Evolutionary conservation across 192 early-diverging fungal species (phyloP), one percentile per base, ranked within the genome.

Genomic region (Coemansia sp.): DNA sequence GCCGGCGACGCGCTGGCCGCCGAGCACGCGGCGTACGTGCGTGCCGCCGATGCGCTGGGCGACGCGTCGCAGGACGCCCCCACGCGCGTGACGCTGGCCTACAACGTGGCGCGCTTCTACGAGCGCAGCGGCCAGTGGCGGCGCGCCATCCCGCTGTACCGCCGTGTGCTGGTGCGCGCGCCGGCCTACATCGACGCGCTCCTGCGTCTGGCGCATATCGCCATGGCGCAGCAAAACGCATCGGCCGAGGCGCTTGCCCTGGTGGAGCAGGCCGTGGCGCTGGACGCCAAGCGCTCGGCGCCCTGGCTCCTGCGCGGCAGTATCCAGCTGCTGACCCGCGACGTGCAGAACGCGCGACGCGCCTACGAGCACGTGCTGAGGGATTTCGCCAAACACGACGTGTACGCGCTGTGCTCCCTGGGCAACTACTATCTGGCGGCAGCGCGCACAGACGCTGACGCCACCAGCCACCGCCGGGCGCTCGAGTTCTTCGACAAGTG

Each of bases 401-500:
- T 84, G 14, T 92, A 91, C 59, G 87, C 93, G 4, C 82, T 93
- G 34, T 80, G 87, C 59, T 80, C 85, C 11, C 81, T 92, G 5
- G 94, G 93, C 34, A 92, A 96, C 69, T 85, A 87, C 42, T 84
- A 92, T 58, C 71, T 92, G 49, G 72, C 74, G 4, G 81, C 87
- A 6, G 90, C 87, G 1, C 69, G 84, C 4, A 64, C 67, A 15
- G 71, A 81, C 42, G 13, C 39, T 18, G 23, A 19, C 12, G 55
- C 43, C 43, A 9, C 17, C 9, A 50, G 40, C 24, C 89, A 89
- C 69, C 85, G 83, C 55, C 79, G 85, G n/a, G 87, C 90, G 1
- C 66, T 86, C 25, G 88, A 92, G 65, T 96, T 89, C 55, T 96
- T 91, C 61, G 83, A 86, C 37, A 91, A 89, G 63, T 85, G 82